Conservation (phyloP, 768 basidiomycete genomes). For the Lactifluus echinatus region DNA sequence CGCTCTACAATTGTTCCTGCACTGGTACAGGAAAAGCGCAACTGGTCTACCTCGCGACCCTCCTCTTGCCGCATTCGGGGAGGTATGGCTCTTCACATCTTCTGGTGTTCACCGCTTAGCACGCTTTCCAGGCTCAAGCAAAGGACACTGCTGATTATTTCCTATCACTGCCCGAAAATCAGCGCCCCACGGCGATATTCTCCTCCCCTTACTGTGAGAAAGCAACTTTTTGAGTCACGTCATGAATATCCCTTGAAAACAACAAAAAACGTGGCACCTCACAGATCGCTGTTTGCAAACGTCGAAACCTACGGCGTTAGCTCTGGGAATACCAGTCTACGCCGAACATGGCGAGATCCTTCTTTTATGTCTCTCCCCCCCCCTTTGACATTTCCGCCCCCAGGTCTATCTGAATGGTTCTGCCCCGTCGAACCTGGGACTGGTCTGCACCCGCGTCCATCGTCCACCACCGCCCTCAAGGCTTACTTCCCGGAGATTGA, state of each 20-base stretch:
- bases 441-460: slow-evolving; percentile 70
- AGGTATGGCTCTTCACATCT: slow-evolving; percentile 31
- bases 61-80: slow-evolving; percentile 63
- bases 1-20: background rate
- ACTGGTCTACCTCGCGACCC: slow-evolving; percentile 69
- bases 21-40: slow-evolving; percentile 54
- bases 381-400: background rate
- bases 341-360: slow-evolving; percentile 60
- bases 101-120: background rate
- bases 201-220: slow-evolving; percentile 76
- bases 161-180: slow-evolving; percentile 49
- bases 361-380: background rate
- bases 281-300: slow-evolving; percentile 87
- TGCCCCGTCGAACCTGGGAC: slow-evolving; percentile 58
- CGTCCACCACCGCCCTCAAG: slow-evolving; percentile 43
- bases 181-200: slow-evolving; percentile 69
- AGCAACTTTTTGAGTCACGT: background rate
- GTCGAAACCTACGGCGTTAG: slow-evolving; percentile 49
- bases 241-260: too few species aligned
- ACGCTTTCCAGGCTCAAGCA: slow-evolving; percentile 52
- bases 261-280: background rate
- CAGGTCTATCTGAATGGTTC: slow-evolving; percentile 75
- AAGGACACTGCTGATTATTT: slow-evolving; percentile 62
- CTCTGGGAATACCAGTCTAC: slow-evolving; percentile 59
- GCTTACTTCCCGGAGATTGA: slow-evolving; percentile 54